These are phyloP conservation scores for Mangifera indica DNA, from an alignment of 345 rosid genomes.

Conservation along the genomic window DNA sequence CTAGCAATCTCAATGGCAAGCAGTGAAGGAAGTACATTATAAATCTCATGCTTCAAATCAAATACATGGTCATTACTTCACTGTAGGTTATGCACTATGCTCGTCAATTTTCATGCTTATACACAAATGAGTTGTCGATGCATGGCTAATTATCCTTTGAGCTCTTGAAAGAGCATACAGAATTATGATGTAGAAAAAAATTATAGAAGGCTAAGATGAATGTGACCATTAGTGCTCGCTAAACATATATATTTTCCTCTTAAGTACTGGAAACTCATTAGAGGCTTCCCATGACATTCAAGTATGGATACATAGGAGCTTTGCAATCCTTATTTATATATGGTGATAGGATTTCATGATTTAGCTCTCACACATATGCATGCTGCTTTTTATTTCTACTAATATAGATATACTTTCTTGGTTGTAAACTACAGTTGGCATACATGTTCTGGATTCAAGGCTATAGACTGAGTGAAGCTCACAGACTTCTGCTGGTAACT, in stretches of 20 bases:
- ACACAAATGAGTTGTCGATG: neutral
- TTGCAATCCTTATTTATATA: neutral
- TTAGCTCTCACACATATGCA: neutral
- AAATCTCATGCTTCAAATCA: too few relatives aligned
- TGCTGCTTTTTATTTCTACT: slow-evolving; percentile 7
- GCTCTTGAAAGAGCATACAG: neutral
- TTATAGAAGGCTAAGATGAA: neutral
- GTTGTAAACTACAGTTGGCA: slow-evolving; percentile 59
- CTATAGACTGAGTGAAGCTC: slow-evolving; percentile 79
- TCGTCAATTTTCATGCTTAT: neutral
- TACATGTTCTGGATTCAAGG: slow-evolving; percentile 97
- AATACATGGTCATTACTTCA: too few relatives aligned
- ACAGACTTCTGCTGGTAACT: slow-evolving; percentile 72
- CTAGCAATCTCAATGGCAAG: too few relatives aligned
- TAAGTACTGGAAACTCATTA: neutral
- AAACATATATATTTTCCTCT: neutral
- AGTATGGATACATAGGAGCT: neutral
- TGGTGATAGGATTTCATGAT: neutral
- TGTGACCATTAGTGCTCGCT: neutral
- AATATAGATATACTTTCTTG: slow-evolving; percentile 7
- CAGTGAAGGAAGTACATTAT: too few relatives aligned
- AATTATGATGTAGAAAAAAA: neutral
- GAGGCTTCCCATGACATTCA: neutral
- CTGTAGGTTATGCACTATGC: neutral
- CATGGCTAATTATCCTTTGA: neutral